phyloP scores from a whole-genome alignment of 352 stramenopile genomes.

The Elongisporangium prolatum region DNA sequence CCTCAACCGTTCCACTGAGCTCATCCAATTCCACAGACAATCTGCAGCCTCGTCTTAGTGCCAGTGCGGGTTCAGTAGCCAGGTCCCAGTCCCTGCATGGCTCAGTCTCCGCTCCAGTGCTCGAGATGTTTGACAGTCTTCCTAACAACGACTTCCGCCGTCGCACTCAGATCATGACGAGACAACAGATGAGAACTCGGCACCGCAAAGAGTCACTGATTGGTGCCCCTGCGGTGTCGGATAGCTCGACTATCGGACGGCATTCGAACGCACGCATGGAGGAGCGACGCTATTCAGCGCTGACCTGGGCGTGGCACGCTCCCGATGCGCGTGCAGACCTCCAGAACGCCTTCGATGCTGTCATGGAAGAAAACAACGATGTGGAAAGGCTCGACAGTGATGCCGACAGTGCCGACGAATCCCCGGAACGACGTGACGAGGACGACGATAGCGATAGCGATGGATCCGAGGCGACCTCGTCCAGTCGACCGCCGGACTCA shows the following conservation, averaged over 20 bases:
- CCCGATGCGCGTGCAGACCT: conserved; percentile 4
- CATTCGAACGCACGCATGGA: conserved; percentile 50
- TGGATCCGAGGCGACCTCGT: conserved; percentile 7
- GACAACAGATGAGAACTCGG: conserved; percentile 3
- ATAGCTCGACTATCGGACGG: conserved; percentile 30
- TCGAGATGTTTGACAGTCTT: not conserved
- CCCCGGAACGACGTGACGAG: conserved; percentile 10
- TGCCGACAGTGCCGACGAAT: conserved; percentile 4
- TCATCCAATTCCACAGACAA: not conserved
- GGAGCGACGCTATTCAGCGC: conserved; percentile 35
- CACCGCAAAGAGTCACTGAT: conserved; percentile 29
- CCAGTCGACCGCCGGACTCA: conserved; percentile 15
- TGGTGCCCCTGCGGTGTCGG: conserved; percentile 20
- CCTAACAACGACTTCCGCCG: not conserved
- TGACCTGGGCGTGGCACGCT: conserved; percentile 51
- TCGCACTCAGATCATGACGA: not conserved
- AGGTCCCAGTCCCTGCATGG: conserved; percentile 2
- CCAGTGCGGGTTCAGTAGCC: not conserved
- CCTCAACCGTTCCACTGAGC: not conserved
- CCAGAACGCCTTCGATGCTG: conserved; percentile 12
- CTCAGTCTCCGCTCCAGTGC: conserved; percentile 2
- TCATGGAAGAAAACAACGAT: conserved; percentile 14
- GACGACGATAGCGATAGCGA: conserved; percentile 12
- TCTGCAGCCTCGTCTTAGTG: not conserved
- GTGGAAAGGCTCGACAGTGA: conserved; percentile 13